Evolutionary conservation across 2,329 filamentous ascomycete species (phyloP), one percentile per base, ranked within the genome.

Genomic region (Colletotrichum camelliae): DNA sequence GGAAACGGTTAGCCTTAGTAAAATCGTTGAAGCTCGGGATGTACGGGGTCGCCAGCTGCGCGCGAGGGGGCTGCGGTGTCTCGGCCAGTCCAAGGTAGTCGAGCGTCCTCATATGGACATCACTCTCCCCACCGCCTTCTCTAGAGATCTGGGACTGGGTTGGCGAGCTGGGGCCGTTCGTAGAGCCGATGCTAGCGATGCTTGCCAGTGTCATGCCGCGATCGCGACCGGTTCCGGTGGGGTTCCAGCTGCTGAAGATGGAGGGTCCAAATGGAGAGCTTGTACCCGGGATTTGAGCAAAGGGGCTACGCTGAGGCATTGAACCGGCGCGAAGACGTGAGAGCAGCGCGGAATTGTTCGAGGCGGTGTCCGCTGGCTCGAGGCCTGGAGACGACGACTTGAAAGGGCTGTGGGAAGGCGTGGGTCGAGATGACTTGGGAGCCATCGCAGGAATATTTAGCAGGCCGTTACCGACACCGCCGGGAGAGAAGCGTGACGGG

Each of bases 71-170:
- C 82, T 98, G 95, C 24, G 97, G 96, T 18, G 96, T 98, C 84
- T 98, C 97, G 37, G 96, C 96, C 66, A 99, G 90, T 64, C 97
- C 97, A 76, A 99, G 91, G 82, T 99, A 99, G 84, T 99, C 97
- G 79, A 99, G 87, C 3, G 97, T 99, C 81, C 95, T 94, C 91
- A 94, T 93, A 81, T 93, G 91, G 79, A 98, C 95, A 82, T 98
- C 96, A 35, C 93, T 95, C 81, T 98, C 96, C 21, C 92, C 94
- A 61, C 93, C 91, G 35, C 95, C 96, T 81, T 98, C 96, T 79
- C 93, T 92, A 13, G 95, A 97, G 82, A 96, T 96, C 2, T 94
- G 93, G 9, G 95, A 97, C 80, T 96, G 94, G 16, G 94, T 92
- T 2, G 96, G 96, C 16, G 96, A 98, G 77, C 94, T 94, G 4